Percentiles rank a stretch among this genome's conserved stretches.
Evolutionary conservation across 768 basidiomycete genomes (phyloP).

Genomic region (Coprinellus aureogranulatus): DNA sequence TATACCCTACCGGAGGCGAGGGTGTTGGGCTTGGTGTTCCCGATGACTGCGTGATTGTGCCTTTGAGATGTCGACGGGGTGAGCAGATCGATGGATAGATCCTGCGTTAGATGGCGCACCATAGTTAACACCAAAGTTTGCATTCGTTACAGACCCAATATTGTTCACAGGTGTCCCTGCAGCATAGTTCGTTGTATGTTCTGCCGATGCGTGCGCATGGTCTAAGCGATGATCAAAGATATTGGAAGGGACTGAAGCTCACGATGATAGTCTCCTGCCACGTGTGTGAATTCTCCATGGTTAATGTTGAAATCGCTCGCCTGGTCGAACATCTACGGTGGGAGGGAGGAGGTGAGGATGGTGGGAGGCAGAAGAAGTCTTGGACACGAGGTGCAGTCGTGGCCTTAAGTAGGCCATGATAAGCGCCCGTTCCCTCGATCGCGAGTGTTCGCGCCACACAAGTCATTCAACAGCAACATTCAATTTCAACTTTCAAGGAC

Average conservation of each 20-base stretch:
- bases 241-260: not conserved
- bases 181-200: not conserved
- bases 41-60: not conserved
- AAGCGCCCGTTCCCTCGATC: no score
- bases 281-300: not conserved
- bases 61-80: not conserved
- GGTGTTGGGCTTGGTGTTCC: no score
- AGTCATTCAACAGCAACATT: no score
- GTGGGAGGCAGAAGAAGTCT: not conserved
- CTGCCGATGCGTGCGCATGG: not conserved
- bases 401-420: no score
- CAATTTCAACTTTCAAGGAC: no score
- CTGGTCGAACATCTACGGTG: not conserved
- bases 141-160: not conserved
- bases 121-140: not conserved
- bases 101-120: not conserved
- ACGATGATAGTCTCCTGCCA: conserved; percentile 1
- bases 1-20: no score
- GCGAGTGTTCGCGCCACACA: no score
- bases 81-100: not conserved
- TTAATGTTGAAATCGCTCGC: not conserved
- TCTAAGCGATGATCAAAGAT: not conserved
- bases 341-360: not conserved
- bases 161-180: not conserved
- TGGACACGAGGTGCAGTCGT: no score